Evolutionary conservation across 163 green algal species (phyloP).

Genomic region (Scenedesmus sp.): DNA sequence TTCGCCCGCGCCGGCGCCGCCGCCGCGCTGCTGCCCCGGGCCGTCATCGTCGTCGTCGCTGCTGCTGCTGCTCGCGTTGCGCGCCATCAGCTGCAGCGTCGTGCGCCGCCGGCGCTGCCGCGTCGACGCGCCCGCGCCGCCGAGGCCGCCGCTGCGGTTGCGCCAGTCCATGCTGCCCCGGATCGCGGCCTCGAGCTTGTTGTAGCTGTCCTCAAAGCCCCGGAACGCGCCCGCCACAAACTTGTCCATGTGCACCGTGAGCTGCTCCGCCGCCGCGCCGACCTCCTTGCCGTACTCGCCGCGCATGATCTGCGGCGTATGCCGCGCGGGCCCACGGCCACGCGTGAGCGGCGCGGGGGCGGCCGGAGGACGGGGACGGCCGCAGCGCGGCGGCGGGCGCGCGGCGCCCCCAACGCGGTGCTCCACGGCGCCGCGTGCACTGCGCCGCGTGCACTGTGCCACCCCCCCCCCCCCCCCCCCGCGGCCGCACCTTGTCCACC

Average conservation of each 20-base stretch:
- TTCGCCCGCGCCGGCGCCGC: too few relatives aligned
- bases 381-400: too few relatives aligned
- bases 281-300: slow-evolving; percentile 46
- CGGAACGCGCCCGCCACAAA: slow-evolving; percentile 72
- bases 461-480: slow-evolving; percentile 29
- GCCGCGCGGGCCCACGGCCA: too few relatives aligned
- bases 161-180: slow-evolving; percentile 43
- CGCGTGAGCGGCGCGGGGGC: too few relatives aligned
- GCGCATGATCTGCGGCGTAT: slow-evolving; percentile 46
- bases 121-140: not conserved
- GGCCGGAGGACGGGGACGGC: too few relatives aligned
- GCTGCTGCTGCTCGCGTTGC: slow-evolving; percentile 29
- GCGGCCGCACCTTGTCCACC: slow-evolving; percentile 70
- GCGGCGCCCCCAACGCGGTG: too few relatives aligned
- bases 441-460: too few relatives aligned
- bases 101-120: slow-evolving; percentile 27
- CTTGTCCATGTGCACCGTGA: slow-evolving; percentile 72
- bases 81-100: slow-evolving; percentile 42
- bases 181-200: slow-evolving; percentile 44
- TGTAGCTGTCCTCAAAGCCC: slow-evolving; percentile 69
- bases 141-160: slow-evolving; percentile 2
- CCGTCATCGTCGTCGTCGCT: not conserved
- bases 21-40: not conserved
- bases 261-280: slow-evolving; percentile 48
- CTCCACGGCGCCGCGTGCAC: too few relatives aligned